Conservation (phyloP, 768 basidiomycete species). For the Tricholoma terreum region DNA sequence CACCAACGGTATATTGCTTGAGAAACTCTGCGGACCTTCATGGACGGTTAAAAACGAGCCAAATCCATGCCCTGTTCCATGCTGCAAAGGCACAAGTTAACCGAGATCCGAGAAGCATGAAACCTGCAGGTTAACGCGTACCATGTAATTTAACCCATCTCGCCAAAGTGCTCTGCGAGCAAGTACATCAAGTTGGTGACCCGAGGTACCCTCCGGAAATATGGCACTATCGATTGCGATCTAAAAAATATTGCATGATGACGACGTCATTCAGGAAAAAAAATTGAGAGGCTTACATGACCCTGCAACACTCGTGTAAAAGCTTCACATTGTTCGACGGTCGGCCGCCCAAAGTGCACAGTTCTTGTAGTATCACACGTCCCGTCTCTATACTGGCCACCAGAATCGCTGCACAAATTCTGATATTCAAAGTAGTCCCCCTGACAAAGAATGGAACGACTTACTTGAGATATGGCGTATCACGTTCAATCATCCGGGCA, state of each 20-base stretch:
- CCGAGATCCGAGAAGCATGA: constrained; percentile 8
- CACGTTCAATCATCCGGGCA: constrained; percentile 71
- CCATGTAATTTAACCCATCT: constrained; percentile 78
- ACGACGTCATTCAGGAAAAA: constrained; percentile 9
- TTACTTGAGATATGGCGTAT: constrained; percentile 87
- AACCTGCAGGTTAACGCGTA: constrained; percentile 31
- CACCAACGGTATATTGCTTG: constrained; percentile 61
- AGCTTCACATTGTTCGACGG: constrained; percentile 83
- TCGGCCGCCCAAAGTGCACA: constrained; percentile 83
- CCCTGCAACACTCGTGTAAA: constrained; percentile 96
- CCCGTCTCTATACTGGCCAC: constrained; percentile 86
- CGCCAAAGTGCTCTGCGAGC: constrained; percentile 88
- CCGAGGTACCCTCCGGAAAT: constrained; percentile 89
- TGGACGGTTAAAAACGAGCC: constrained; percentile 85
- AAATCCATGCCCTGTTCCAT: constrained; percentile 91
- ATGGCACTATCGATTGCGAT: constrained; percentile 89
- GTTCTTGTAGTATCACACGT: constrained; percentile 86
- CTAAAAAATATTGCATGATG: constrained; percentile 34
- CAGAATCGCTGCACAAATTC: constrained; percentile 62
- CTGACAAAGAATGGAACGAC: constrained; percentile 24
- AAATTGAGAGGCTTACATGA: constrained; percentile 60
- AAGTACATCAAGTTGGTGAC: constrained; percentile 79
- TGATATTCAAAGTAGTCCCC: constrained; percentile 11
- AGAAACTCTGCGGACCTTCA: constrained; percentile 81
- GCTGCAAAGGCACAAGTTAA: constrained; percentile 38